Conservation (phyloP, 441 rosid genomes). For the Gossypium laxum region DNA sequence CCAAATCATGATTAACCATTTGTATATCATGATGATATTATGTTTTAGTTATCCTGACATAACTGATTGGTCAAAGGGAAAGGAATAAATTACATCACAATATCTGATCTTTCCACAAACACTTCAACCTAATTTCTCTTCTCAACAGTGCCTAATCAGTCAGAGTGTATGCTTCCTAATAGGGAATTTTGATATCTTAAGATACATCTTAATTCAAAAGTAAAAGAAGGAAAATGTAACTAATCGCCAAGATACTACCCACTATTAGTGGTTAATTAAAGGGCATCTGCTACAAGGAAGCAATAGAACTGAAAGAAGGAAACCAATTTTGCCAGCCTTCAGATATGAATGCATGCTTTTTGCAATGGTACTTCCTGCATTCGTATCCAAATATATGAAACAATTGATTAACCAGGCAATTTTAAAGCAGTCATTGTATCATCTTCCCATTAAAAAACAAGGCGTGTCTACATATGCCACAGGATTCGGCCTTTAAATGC, state of each 20-base stretch:
- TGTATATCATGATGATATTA: not conserved
- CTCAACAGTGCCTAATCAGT: not conserved
- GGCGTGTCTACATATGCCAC: not conserved
- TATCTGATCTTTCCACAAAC: not conserved
- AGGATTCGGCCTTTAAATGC: not conserved
- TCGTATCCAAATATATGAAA: conserved; percentile 1
- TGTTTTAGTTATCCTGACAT: not conserved
- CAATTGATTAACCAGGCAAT: not conserved
- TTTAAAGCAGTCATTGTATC: not conserved
- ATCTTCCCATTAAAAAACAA: not conserved
- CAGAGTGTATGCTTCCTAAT: not conserved
- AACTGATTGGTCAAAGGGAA: not conserved
- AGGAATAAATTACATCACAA: not conserved
- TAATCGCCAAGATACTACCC: not conserved
- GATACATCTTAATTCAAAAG: not conserved
- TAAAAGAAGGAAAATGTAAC: not conserved
- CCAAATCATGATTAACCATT: not conserved
- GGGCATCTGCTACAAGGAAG: not conserved
- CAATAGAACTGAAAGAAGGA: not conserved
- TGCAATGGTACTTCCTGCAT: conserved; percentile 1
- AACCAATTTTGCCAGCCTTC: conserved; percentile 1
- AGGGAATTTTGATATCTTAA: not conserved
- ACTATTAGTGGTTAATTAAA: not conserved
- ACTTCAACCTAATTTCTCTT: conserved; percentile 3
- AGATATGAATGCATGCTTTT: conserved; percentile 10